These are phyloP conservation scores for Aspergillus heteromorphus DNA, from an alignment of 495 filamentous ascomycete species.

Conservation along the genomic window DNA sequence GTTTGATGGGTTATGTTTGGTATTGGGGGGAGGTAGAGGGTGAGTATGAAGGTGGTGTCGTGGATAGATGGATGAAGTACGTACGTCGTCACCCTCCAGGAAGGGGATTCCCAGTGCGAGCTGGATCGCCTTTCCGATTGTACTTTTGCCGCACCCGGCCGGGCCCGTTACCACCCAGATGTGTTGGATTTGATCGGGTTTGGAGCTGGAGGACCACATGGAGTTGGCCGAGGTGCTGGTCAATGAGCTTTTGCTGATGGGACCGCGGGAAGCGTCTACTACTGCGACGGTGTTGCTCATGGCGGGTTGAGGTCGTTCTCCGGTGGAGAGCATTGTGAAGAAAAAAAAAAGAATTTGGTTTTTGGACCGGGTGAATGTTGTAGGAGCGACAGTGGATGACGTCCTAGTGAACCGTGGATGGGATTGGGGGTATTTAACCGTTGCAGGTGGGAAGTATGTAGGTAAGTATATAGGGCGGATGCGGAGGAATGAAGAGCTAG, in stretches of 20 bases:
- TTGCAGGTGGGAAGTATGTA: no score
- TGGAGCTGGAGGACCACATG: slow-evolving; percentile 7
- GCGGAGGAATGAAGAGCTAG: neutral
- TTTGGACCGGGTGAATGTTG: neutral
- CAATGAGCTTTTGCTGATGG: slow-evolving; percentile 18
- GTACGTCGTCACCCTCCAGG: slow-evolving; percentile 93
- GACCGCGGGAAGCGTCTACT: slow-evolving; percentile 20
- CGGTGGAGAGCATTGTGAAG: slow-evolving; percentile 42
- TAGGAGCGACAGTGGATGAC: neutral
- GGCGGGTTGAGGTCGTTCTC: slow-evolving; percentile 31
- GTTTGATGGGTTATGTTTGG: no score
- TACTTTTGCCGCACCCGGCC: slow-evolving; percentile 94
- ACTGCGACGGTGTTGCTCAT: slow-evolving; percentile 17
- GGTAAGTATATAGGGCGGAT: neutral
- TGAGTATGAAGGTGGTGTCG: neutral
- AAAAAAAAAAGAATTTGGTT: no score
- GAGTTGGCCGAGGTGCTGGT: slow-evolving; percentile 14
- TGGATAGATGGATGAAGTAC: slow-evolving; percentile 31
- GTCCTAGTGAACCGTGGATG: neutral
- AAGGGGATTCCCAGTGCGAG: slow-evolving; percentile 68
- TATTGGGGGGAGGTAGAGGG: neutral
- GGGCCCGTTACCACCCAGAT: slow-evolving; percentile 98
- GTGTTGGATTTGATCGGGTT: slow-evolving; percentile 53
- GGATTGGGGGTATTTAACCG: neutral
- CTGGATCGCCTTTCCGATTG: slow-evolving; percentile 76